Conservation (phyloP, 1,284 basidiomycete species). For the Ceratobasidium sp. region DNA sequence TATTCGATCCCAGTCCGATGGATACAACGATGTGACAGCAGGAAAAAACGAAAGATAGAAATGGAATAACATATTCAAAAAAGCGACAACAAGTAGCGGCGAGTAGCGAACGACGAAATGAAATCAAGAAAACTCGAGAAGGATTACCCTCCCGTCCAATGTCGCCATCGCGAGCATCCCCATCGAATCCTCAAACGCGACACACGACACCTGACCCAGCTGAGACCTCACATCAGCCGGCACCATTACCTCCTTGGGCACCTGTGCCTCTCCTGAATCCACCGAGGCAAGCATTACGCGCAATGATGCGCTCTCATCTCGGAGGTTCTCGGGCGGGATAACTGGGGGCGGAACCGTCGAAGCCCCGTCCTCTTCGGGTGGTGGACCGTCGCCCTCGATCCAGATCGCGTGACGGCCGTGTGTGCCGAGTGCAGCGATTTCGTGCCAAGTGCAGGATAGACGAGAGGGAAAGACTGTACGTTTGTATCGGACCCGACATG, state of each 20-base stretch:
- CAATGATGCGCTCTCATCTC: slow-evolving; percentile 36
- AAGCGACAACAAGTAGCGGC: not conserved
- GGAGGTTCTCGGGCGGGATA: slow-evolving; percentile 23
- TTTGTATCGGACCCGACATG: slow-evolving; percentile 43
- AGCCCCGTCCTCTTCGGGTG: slow-evolving; percentile 30
- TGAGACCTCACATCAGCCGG: slow-evolving; percentile 19
- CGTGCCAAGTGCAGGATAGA: slow-evolving; percentile 40
- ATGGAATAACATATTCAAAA: not conserved
- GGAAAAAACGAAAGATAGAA: not conserved
- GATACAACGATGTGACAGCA: slow-evolving; percentile 16
- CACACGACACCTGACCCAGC: slow-evolving; percentile 28
- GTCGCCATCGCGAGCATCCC: slow-evolving; percentile 37
- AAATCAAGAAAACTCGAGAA: slow-evolving; percentile 36
- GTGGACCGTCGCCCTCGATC: slow-evolving; percentile 45
- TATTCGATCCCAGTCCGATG: slow-evolving; percentile 18
- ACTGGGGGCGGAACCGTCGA: slow-evolving; percentile 6
- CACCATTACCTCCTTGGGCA: slow-evolving; percentile 18
- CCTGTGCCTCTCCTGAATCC: not conserved
- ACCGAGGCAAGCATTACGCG: slow-evolving; percentile 40
- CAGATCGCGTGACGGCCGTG: slow-evolving; percentile 39
- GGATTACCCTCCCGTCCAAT: slow-evolving; percentile 34
- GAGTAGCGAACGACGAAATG: not conserved
- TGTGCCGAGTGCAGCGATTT: slow-evolving; percentile 37
- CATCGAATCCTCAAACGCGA: slow-evolving; percentile 42
- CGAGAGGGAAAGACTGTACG: slow-evolving; percentile 43